Conservation (phyloP, 2,329 filamentous ascomycete genomes). For the Didymosphaeria variabile region DNA sequence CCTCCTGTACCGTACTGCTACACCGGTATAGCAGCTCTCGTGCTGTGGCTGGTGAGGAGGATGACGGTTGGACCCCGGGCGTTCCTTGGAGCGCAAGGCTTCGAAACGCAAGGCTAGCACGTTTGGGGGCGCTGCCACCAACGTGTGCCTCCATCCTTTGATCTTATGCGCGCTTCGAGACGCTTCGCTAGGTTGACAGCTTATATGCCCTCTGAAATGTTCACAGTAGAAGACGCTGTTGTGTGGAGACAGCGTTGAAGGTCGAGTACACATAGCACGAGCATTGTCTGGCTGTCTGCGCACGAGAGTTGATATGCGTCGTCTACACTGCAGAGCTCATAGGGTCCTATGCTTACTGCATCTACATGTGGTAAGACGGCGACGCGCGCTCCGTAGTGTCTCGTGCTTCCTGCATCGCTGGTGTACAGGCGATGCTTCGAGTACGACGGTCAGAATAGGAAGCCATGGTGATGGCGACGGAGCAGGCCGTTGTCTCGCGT, state of each 20-base stretch:
- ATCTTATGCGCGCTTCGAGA: slow-evolving; percentile 1
- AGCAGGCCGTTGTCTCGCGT: neutral
- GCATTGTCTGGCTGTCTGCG: neutral
- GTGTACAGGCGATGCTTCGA: too few relatives aligned
- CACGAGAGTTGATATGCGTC: neutral
- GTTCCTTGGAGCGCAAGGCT: slow-evolving; percentile 3
- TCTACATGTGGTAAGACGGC: slow-evolving; percentile 9
- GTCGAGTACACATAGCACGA: neutral
- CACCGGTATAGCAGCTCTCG: slow-evolving; percentile 2
- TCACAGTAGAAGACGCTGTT: neutral
- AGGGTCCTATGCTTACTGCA: neutral
- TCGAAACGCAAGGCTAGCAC: slow-evolving; percentile 10
- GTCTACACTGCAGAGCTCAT: neutral
- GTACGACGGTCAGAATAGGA: neutral
- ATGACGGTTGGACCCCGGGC: neutral
- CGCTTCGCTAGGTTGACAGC: neutral
- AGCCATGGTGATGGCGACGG: slow-evolving; percentile 1
- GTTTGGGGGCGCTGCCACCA: slow-evolving; percentile 7
- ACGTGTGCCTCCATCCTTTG: neutral
- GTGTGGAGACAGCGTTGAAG: neutral
- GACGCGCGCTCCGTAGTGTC: neutral
- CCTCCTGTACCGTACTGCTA: slow-evolving; percentile 1
- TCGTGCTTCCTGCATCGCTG: slow-evolving; percentile 9
- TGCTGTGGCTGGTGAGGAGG: slow-evolving; percentile 7
- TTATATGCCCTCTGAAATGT: neutral